Evolutionary conservation across 306 rosid species (phyloP).

Genomic region (Vigna hirtella): DNA sequence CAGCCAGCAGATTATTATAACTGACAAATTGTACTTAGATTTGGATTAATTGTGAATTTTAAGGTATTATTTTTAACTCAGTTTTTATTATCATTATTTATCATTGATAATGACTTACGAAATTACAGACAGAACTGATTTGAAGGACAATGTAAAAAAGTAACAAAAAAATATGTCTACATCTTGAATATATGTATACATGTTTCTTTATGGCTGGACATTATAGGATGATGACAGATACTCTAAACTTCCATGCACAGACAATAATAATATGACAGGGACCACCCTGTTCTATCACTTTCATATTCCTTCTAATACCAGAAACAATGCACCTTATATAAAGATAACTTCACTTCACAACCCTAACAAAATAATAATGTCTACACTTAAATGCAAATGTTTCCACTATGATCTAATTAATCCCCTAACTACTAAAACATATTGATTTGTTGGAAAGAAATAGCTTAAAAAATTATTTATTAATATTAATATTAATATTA

Average conservation of each 20-base stretch:
- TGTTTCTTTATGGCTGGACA: neutral
- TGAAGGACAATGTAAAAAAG: too few relatives aligned
- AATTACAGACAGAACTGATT: too few relatives aligned
- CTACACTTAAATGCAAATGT: conserved; percentile 21
- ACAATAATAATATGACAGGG: neutral
- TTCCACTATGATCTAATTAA: conserved; percentile 18
- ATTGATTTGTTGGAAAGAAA: too few relatives aligned
- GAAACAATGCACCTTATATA: neutral
- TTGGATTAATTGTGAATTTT: too few relatives aligned
- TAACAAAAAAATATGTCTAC: too few relatives aligned
- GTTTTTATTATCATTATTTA: too few relatives aligned
- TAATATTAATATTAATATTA: too few relatives aligned
- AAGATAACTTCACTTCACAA: neutral
- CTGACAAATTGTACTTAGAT: too few relatives aligned
- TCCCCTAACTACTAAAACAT: neutral
- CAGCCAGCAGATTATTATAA: too few relatives aligned
- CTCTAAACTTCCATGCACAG: neutral
- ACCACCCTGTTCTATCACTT: conserved; percentile 5
- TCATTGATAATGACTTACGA: too few relatives aligned
- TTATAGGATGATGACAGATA: neutral
- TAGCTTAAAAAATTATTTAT: too few relatives aligned
- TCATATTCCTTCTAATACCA: neutral
- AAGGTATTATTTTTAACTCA: too few relatives aligned
- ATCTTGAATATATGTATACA: neutral
- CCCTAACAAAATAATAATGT: neutral